These are phyloP conservation scores for Effrenium voratum DNA, from an alignment of 73 alveolate species.

Conservation along the genomic window DNA sequence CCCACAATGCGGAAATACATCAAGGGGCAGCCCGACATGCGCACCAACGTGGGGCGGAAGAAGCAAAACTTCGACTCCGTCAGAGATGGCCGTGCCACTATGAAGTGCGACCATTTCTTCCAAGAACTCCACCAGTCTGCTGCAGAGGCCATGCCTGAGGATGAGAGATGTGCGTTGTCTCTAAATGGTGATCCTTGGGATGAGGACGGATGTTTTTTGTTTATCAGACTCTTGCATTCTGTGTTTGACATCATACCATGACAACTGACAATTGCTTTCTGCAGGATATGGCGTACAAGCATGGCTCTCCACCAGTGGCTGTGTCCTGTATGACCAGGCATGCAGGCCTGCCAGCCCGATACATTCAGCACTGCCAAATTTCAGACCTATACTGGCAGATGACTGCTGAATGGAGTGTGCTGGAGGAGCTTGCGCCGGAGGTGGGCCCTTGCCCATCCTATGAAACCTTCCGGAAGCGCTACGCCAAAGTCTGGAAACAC, in stretches of 20 bases:
- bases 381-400: constrained; percentile 5
- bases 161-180: background rate
- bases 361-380: background rate
- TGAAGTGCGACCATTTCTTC: constrained; percentile 27
- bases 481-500: background rate
- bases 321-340: no score
- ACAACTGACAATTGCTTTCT: no score
- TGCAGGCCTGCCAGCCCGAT: background rate
- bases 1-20: background rate
- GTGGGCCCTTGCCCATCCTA: background rate
- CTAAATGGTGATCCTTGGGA: background rate
- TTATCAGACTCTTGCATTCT: no score
- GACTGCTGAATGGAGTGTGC: background rate
- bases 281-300: no score
- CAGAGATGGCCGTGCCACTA: background rate
- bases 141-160: constrained; percentile 29
- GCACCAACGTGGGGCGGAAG: no score
- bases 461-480: background rate
- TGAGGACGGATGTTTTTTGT: no score
- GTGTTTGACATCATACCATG: no score
- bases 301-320: no score
- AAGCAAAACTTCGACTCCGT: no score
- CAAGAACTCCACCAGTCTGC: background rate
- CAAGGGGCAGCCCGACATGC: no score
- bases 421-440: background rate